These are phyloP conservation scores for Hylodesmum podocarpum DNA, from an alignment of 306 rosid genomes.

Conservation along the genomic window DNA sequence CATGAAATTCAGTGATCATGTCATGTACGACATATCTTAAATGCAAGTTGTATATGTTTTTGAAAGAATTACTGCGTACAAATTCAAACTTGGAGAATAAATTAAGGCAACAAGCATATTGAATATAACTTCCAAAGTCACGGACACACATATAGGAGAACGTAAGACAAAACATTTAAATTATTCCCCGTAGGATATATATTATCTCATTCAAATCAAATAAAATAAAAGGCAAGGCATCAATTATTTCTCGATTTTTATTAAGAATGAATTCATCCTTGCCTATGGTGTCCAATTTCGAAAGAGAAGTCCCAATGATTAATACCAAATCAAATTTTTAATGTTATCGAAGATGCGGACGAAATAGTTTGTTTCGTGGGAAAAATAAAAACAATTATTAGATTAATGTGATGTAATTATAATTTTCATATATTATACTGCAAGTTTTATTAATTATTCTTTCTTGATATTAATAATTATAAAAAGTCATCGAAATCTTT, in stretches of 20 bases:
- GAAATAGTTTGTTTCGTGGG: not conserved
- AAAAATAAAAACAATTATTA: not conserved
- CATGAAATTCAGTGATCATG: not conserved
- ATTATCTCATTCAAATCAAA: not conserved
- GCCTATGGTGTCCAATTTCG: conserved; percentile 12
- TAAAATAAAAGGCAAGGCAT: not conserved
- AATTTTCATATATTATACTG: not conserved
- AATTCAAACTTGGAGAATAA: not conserved
- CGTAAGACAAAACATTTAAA: not conserved
- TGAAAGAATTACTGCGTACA: not conserved
- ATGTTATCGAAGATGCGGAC: not conserved
- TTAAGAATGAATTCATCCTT: not conserved
- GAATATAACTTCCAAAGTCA: not conserved
- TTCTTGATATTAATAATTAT: no score
- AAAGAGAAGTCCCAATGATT: conserved; percentile 11
- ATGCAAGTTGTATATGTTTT: not conserved
- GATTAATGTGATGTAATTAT: not conserved
- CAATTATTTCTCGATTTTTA: not conserved
- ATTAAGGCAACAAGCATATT: not conserved
- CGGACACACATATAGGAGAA: not conserved
- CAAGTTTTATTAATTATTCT: no score
- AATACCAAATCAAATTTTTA: not conserved
- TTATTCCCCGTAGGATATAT: not conserved
- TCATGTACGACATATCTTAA: not conserved
- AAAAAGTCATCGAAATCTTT: no score